Percentiles rank a stretch among this genome's conserved stretches.
Evolutionary conservation across 176 grass and related monocot species (phyloP).

Genomic region (Eleusine indica): DNA sequence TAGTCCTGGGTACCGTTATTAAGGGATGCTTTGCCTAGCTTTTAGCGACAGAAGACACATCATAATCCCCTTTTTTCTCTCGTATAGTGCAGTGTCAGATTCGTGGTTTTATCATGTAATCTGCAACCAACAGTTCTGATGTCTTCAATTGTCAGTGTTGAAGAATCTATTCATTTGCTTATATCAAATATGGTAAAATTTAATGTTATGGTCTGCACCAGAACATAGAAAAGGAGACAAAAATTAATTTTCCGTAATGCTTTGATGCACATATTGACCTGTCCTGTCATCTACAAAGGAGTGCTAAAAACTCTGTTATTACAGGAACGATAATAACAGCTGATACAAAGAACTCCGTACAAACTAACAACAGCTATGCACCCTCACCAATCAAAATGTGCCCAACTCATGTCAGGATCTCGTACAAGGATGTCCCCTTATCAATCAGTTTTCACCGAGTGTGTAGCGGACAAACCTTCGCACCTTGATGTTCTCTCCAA

Average conservation of each 20-base stretch:
- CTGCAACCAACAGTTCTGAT: conserved; percentile 7
- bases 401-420: conserved; percentile 38
- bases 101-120: conserved; percentile 25
- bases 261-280: conserved; percentile 44
- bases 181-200: not conserved
- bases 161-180: not conserved
- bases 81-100: not conserved
- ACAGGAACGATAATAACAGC: conserved; percentile 21
- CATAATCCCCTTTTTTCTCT: not conserved
- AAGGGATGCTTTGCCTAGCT: conserved; percentile 3
- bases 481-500: conserved; percentile 96
- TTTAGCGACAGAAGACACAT: conserved; percentile 33
- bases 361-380: conserved; percentile 56
- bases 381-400: conserved; percentile 53
- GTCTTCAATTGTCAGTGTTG: not conserved
- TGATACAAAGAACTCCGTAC: conserved; percentile 42
- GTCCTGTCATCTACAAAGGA: conserved; percentile 41
- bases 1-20: conserved; percentile 22
- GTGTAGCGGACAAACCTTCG: conserved; percentile 90
- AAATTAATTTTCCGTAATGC: conserved; percentile 21
- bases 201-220: not conserved
- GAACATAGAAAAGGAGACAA: not conserved
- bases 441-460: conserved; percentile 71
- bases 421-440: not conserved
- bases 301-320: conserved; percentile 9